Conservation (phyloP, 1,139 yeast species). For the Yamadazyma dendronema region DNA sequence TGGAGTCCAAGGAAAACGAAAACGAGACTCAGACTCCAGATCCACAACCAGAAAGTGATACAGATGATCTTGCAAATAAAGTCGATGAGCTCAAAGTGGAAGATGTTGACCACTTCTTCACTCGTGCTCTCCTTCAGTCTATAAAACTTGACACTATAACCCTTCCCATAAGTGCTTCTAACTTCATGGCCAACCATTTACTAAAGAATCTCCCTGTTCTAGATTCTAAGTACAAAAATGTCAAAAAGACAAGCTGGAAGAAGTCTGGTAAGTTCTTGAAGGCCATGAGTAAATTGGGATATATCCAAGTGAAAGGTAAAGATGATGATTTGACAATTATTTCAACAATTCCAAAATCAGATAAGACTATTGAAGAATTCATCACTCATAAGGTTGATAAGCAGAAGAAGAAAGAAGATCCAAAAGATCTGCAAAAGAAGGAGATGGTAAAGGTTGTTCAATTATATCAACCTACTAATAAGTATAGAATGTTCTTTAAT, state of each 20-base stretch:
- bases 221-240: slow-evolving; percentile 53
- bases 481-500: slow-evolving; percentile 50
- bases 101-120: slow-evolving; percentile 78
- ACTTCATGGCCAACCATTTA: slow-evolving; percentile 68
- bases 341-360: slow-evolving; percentile 47
- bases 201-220: slow-evolving; percentile 67
- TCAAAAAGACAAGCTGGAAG: slow-evolving; percentile 87
- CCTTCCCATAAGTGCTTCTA: slow-evolving; percentile 67
- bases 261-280: slow-evolving; percentile 83
- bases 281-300: slow-evolving; percentile 74
- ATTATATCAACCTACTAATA: slow-evolving; percentile 55
- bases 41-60: not conserved
- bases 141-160: slow-evolving; percentile 57
- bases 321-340: slow-evolving; percentile 66
- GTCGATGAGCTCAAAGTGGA: slow-evolving; percentile 42
- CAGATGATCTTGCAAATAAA: slow-evolving; percentile 9
- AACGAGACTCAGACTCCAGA: not conserved
- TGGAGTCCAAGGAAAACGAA: not conserved
- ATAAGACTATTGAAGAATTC: slow-evolving; percentile 51
- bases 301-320: slow-evolving; percentile 69
- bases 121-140: slow-evolving; percentile 66
- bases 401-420: slow-evolving; percentile 14
- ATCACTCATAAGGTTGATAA: slow-evolving; percentile 56
- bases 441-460: slow-evolving; percentile 30
- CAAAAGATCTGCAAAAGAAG: slow-evolving; percentile 19